Conservation (phyloP, 352 stramenopile genomes). For the Phytophthora ohioensis region DNA sequence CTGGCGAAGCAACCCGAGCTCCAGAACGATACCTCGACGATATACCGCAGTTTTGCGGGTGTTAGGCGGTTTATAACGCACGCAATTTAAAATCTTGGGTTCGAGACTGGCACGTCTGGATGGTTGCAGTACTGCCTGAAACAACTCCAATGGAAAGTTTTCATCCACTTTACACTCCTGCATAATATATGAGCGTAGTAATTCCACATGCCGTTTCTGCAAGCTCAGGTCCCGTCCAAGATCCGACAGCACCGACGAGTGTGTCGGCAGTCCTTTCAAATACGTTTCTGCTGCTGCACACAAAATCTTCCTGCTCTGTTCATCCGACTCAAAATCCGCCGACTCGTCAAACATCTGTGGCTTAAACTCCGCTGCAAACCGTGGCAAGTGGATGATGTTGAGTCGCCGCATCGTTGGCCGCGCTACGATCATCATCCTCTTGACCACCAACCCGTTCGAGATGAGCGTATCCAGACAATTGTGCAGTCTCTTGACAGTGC, state of each 20-base stretch:
- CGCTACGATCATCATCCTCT: slow-evolving; percentile 84
- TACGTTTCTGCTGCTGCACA: slow-evolving; percentile 64
- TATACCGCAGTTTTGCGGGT: slow-evolving; percentile 10
- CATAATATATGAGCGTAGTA: slow-evolving; percentile 70
- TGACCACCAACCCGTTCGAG: slow-evolving; percentile 81
- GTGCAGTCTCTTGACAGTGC: slow-evolving; percentile 78
- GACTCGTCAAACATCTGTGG: slow-evolving; percentile 76
- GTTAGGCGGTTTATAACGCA: slow-evolving; percentile 64
- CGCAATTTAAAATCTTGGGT: slow-evolving; percentile 84
- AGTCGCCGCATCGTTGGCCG: slow-evolving; percentile 66
- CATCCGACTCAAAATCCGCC: slow-evolving; percentile 85
- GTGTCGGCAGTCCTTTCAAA: slow-evolving; percentile 61
- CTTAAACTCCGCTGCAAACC: slow-evolving; percentile 67
- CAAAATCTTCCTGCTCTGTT: slow-evolving; percentile 78
- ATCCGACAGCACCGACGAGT: slow-evolving; percentile 76
- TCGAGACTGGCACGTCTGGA: slow-evolving; percentile 60
- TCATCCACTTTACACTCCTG: slow-evolving; percentile 76
- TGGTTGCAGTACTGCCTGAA: slow-evolving; percentile 76
- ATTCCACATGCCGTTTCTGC: slow-evolving; percentile 75
- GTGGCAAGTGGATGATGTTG: slow-evolving; percentile 84
- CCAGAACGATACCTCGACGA: slow-evolving; percentile 61
- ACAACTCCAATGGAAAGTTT: slow-evolving; percentile 69
- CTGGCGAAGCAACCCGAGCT: slow-evolving; percentile 71
- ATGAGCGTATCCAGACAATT: slow-evolving; percentile 82
- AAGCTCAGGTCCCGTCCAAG: slow-evolving; percentile 72